Conservation (phyloP, 164 flowering plant species). For the Vitis rotundifolia region DNA sequence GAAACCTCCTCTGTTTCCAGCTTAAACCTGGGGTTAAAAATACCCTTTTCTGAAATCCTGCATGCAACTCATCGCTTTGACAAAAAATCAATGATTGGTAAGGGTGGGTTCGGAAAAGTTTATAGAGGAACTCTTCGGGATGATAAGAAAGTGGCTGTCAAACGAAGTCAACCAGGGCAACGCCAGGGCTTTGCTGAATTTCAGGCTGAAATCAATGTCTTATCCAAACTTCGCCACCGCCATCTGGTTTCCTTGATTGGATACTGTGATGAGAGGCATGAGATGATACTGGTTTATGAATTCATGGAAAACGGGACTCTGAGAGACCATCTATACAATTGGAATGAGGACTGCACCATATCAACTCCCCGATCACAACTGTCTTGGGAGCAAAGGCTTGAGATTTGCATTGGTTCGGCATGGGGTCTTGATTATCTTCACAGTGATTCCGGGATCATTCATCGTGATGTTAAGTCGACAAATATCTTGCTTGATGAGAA, state of each 20-base stretch:
- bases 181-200: constrained; percentile 16
- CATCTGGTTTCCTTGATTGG: constrained; percentile 21
- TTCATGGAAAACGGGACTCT: constrained; percentile 18
- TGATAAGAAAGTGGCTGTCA: constrained; percentile 14
- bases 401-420: constrained; percentile 10
- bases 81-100: neutral
- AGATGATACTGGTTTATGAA: constrained; percentile 19
- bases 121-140: constrained; percentile 5
- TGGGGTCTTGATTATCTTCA: constrained; percentile 10
- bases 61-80: constrained; percentile 6
- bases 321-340: neutral
- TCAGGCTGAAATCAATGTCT: constrained; percentile 4
- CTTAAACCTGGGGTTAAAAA: neutral
- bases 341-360: no score
- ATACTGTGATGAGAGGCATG: constrained; percentile 9
- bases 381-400: constrained; percentile 13
- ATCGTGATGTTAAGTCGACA: constrained; percentile 6
- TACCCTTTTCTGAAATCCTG: constrained; percentile 1
- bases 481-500: constrained; percentile 4
- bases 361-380: neutral
- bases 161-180: constrained; percentile 1
- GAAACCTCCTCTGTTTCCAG: neutral
- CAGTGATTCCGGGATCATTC: constrained; percentile 1
- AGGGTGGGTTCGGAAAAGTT: constrained; percentile 21
- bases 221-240: constrained; percentile 12